phyloP scores from a whole-genome alignment of 495 filamentous ascomycete genomes.

The Penicillium odoratum region DNA sequence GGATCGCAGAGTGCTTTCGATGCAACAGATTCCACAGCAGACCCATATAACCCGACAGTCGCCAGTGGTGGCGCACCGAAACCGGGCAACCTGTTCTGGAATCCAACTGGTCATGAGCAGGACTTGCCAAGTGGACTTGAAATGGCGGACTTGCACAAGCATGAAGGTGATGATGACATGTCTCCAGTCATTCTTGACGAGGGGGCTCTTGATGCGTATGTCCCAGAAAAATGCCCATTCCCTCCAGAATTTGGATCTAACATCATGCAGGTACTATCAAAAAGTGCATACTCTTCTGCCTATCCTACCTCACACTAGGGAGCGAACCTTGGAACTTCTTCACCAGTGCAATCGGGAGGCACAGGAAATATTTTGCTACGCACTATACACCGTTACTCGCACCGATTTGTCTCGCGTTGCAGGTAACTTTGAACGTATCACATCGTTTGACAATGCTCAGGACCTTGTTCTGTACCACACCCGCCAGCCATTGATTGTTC shows the following conservation, averaged over 20 bases:
- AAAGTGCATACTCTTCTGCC: slow-evolving; percentile 74
- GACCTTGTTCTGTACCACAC: slow-evolving; percentile 55
- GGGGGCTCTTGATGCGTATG: slow-evolving; percentile 43
- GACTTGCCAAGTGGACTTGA: slow-evolving; percentile 39
- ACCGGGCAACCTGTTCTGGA: slow-evolving; percentile 43
- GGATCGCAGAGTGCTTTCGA: slow-evolving; percentile 42
- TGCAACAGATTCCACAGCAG: slow-evolving; percentile 40
- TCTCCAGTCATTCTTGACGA: slow-evolving; percentile 46
- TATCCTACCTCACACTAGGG: slow-evolving; percentile 66
- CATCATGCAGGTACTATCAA: slow-evolving; percentile 60
- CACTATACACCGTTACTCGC: slow-evolving; percentile 55
- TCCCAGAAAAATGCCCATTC: slow-evolving; percentile 8
- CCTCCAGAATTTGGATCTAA: slow-evolving; percentile 16
- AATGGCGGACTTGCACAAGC: slow-evolving; percentile 38
- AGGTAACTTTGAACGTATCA: slow-evolving; percentile 40
- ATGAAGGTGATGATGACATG: slow-evolving; percentile 42
- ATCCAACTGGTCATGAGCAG: slow-evolving; percentile 34
- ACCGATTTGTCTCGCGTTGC: slow-evolving; percentile 41
- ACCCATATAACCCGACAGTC: slow-evolving; percentile 41
- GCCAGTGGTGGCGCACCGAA: slow-evolving; percentile 33
- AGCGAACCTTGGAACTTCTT: slow-evolving; percentile 60
- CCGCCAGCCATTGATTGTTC: slow-evolving; percentile 45
- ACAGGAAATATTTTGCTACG: slow-evolving; percentile 70
- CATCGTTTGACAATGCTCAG: slow-evolving; percentile 44
- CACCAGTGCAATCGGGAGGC: slow-evolving; percentile 58